Evolutionary conservation across 768 basidiomycete genomes (phyloP).

Genomic region (Cantharellus cinnabarinus): DNA sequence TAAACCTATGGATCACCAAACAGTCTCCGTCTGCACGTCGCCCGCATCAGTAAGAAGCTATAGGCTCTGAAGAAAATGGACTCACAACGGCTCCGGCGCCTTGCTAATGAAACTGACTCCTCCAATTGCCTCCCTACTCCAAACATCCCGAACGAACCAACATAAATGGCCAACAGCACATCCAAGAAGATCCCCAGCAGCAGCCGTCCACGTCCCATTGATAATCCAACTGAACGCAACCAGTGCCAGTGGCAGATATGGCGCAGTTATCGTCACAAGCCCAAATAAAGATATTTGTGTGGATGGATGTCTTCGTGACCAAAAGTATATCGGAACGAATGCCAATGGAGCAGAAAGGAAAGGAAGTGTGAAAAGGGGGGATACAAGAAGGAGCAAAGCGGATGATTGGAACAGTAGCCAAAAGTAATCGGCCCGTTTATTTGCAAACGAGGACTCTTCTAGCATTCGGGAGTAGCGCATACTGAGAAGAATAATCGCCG

Average conservation of each 20-base stretch:
- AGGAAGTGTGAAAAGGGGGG: conserved; percentile 76
- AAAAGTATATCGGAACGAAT: conserved; percentile 91
- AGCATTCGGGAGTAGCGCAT: conserved; percentile 95
- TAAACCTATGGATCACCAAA: not conserved
- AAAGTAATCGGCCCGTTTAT: conserved; percentile 81
- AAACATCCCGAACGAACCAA: conserved; percentile 72
- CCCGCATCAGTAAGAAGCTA: not conserved
- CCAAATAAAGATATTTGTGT: conserved; percentile 95
- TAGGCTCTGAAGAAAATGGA: conserved; percentile 8
- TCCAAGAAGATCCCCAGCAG: conserved; percentile 62
- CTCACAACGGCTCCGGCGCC: conserved; percentile 50
- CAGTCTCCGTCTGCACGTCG: not conserved
- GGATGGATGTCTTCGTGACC: conserved; percentile 85
- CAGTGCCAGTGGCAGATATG: conserved; percentile 83
- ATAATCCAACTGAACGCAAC: conserved; percentile 53
- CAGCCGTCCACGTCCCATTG: conserved; percentile 68
- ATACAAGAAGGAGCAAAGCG: conserved; percentile 71
- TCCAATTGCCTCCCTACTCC: conserved; percentile 73
- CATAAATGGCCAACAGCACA: conserved; percentile 75
- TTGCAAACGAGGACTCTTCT: conserved; percentile 90
- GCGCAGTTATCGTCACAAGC: conserved; percentile 81
- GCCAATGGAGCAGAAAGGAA: conserved; percentile 86
- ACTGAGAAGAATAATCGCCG: conserved; percentile 22
- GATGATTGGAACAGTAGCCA: conserved; percentile 81
- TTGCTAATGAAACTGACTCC: conserved; percentile 52